A percentile compares a stretch with the other conserved stretches of the same genome.
phyloP scores from a whole-genome alignment of 306 rosid species.

The Biancaea sappan region DNA sequence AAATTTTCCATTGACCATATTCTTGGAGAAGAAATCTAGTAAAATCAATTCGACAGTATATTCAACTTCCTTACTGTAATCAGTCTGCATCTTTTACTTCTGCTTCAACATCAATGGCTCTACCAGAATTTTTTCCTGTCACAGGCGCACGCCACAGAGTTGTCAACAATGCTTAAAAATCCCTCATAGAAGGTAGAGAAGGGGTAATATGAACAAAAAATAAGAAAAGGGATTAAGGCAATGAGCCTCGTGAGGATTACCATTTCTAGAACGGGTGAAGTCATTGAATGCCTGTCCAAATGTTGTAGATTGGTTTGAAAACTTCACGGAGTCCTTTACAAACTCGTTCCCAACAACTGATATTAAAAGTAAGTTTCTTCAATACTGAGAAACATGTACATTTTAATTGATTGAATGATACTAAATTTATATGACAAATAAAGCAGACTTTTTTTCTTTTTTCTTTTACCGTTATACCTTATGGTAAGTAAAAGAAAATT shows the following conservation, averaged over 20 bases:
- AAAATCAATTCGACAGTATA: neutral
- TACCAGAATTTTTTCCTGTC: constrained; percentile 68
- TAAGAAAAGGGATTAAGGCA: neutral
- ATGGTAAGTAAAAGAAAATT: neutral
- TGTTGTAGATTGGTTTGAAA: constrained; percentile 77
- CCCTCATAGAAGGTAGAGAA: neutral
- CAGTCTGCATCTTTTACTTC: constrained; percentile 89
- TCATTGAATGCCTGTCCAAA: constrained; percentile 83
- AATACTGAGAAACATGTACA: constrained; percentile 31
- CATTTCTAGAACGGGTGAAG: constrained; percentile 61
- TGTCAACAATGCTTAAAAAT: constrained; percentile 11
- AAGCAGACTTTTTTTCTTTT: constrained; percentile 8
- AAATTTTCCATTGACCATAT: neutral
- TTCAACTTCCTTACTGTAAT: constrained; percentile 3
- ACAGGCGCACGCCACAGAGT: neutral
- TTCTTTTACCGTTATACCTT: neutral
- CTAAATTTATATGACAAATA: neutral
- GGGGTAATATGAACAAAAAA: neutral
- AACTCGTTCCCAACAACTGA: constrained; percentile 86
- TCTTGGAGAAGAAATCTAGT: neutral
- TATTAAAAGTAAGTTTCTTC: constrained; percentile 24
- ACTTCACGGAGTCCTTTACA: constrained; percentile 77
- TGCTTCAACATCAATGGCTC: constrained; percentile 85
- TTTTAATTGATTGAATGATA: constrained; percentile 10
- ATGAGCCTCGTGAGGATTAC: constrained; percentile 44